These are phyloP conservation scores for Fusarium foetens DNA, from an alignment of 2,329 filamentous ascomycete species.

Conservation along the genomic window DNA sequence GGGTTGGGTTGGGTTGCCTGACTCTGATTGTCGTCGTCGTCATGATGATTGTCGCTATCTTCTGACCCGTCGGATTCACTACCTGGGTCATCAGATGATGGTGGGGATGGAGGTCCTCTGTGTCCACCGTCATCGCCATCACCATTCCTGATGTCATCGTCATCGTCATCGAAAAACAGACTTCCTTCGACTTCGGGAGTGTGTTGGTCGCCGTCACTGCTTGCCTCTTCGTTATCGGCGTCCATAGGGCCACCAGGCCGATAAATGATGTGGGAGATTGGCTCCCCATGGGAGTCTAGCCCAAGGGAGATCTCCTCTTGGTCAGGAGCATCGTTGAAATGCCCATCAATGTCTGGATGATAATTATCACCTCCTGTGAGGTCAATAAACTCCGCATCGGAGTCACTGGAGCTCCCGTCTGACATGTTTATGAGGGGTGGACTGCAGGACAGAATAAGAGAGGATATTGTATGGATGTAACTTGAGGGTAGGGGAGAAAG, in stretches of 20 bases:
- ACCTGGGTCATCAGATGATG: background rate
- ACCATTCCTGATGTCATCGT: background rate
- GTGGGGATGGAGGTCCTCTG: background rate
- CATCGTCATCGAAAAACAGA: background rate
- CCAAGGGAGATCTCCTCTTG: background rate
- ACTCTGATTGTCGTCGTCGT: background rate
- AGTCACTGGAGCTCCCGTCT: background rate
- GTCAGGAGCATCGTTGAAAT: background rate
- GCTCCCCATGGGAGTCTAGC: background rate
- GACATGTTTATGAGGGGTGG: conserved; percentile 7
- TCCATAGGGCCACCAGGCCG: conserved; percentile 7
- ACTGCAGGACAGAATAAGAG: background rate
- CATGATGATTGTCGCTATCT: background rate
- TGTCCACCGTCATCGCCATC: background rate
- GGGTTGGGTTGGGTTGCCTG: background rate
- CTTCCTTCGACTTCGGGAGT: background rate
- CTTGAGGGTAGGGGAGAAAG: background rate
- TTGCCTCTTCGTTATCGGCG: background rate
- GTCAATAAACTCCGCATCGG: conserved; percentile 8
- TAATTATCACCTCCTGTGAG: conserved; percentile 5
- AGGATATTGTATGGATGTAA: background rate
- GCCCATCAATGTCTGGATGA: background rate
- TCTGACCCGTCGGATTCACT: background rate
- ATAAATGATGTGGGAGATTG: background rate
- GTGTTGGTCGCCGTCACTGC: background rate